phyloP scores from a whole-genome alignment of 2,329 filamentous ascomycete genomes.

The Aspergillus sp. region DNA sequence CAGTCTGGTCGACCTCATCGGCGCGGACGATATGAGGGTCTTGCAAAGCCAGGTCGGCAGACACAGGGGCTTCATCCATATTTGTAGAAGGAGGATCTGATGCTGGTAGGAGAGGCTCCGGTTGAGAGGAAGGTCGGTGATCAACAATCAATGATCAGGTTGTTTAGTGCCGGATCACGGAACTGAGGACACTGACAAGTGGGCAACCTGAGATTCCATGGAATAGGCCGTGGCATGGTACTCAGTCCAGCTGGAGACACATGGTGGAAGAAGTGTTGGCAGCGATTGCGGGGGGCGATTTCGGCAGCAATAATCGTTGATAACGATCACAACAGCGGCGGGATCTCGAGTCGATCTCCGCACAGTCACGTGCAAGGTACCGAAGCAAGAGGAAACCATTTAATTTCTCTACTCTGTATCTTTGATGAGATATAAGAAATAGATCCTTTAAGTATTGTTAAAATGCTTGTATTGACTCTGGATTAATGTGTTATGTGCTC shows the following conservation, averaged over 20 bases:
- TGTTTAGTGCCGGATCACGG: not conserved
- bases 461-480: too few species aligned
- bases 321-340: constrained; percentile 5
- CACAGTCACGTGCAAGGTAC: constrained; percentile 15
- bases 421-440: too few species aligned
- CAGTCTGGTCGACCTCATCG: constrained; percentile 49
- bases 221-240: constrained; percentile 7
- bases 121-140: not conserved
- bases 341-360: constrained; percentile 3
- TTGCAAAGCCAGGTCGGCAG: constrained; percentile 22
- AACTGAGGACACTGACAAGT: not conserved
- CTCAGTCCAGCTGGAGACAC: constrained; percentile 8
- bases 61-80: constrained; percentile 27
- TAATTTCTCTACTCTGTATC: not conserved
- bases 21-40: constrained; percentile 46
- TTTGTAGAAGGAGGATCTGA: not conserved
- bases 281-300: constrained; percentile 4
- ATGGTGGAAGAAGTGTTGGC: constrained; percentile 6
- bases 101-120: not conserved
- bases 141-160: not conserved
- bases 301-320: constrained; percentile 8
- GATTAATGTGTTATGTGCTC: too few species aligned
- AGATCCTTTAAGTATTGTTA: too few species aligned
- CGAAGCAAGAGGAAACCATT: not conserved
- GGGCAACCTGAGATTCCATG: not conserved